phyloP scores from a whole-genome alignment of 345 rosid genomes.

The Erysimum cheiranthoides region DNA sequence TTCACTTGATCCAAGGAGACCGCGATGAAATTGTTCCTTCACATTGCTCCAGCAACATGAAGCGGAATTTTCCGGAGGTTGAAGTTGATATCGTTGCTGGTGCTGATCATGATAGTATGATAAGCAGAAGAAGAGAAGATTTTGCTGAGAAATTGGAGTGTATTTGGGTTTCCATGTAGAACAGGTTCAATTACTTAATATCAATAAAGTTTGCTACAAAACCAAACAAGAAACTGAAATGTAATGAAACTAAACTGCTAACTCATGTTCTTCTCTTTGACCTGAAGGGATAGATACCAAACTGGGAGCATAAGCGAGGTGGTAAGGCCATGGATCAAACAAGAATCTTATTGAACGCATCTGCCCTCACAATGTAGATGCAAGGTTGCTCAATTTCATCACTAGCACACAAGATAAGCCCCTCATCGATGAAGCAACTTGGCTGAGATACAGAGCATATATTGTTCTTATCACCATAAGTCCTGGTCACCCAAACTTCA shows the following conservation, averaged over 20 bases:
- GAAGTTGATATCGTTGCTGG: conserved; percentile 50
- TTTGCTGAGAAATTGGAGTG: conserved; percentile 33
- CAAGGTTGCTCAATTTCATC: conserved; percentile 16
- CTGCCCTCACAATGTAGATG: background rate
- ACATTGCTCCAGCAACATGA: conserved; percentile 59
- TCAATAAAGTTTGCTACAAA: background rate
- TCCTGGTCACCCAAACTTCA: background rate
- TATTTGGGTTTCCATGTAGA: conserved; percentile 39
- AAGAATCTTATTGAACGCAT: background rate
- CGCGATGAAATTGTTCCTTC: conserved; percentile 58
- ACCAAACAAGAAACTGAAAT: background rate
- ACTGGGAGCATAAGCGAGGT: conserved; percentile 17
- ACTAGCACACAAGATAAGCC: conserved; percentile 1
- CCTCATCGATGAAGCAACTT: background rate
- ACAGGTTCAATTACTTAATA: conserved; percentile 8
- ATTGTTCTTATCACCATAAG: background rate
- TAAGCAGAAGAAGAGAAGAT: conserved; percentile 34
- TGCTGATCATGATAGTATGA: conserved; percentile 58
- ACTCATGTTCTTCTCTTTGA: conserved; percentile 1
- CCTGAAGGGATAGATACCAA: background rate
- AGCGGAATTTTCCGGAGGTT: conserved; percentile 55
- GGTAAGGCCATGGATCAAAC: background rate
- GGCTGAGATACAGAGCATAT: background rate
- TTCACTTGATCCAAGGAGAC: conserved; percentile 67
- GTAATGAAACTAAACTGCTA: background rate